A percentile compares a stretch with the other conserved stretches of the same genome.
phyloP scores from a whole-genome alignment of 169 alveolate species.

The Plasmodium gallinaceum region DNA sequence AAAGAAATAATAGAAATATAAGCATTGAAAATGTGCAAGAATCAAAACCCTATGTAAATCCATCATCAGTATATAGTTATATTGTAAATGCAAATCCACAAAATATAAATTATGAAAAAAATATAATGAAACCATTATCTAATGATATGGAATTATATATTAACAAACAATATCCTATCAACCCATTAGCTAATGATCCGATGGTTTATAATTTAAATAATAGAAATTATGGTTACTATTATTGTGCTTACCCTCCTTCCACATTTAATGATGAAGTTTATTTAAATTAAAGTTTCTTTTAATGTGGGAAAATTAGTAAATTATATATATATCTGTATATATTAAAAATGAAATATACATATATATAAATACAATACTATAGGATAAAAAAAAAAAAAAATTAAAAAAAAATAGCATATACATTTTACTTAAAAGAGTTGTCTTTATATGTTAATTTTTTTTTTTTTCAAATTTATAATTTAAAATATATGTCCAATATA shows the following conservation, averaged over 20 bases:
- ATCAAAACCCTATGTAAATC: conserved; percentile 1
- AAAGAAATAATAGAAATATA: conserved; percentile 6
- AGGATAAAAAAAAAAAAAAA: no score
- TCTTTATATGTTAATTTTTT: not conserved
- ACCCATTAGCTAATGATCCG: conserved; percentile 43
- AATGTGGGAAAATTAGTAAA: not conserved
- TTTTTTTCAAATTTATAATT: no score
- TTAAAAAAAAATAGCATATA: no score
- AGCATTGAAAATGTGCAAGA: conserved; percentile 13
- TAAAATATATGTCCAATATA: no score
- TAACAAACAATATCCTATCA: conserved; percentile 53
- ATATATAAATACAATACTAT: not conserved
- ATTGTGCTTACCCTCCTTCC: conserved; percentile 25
- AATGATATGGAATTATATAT: conserved; percentile 45
- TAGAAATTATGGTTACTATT: conserved; percentile 62
- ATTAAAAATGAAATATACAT: not conserved
- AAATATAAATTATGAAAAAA: conserved; percentile 33
- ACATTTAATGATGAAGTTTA: conserved; percentile 54
- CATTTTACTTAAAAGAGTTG: not conserved
- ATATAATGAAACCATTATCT: conserved; percentile 41
- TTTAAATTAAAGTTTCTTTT: conserved; percentile 11
- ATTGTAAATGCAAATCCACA: conserved; percentile 45
- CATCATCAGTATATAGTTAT: conserved; percentile 69
- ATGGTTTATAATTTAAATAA: conserved; percentile 54
- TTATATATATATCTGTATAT: not conserved